Evolutionary conservation across 768 basidiomycete species (phyloP).

Genomic region (Tephrocybe rancida): DNA sequence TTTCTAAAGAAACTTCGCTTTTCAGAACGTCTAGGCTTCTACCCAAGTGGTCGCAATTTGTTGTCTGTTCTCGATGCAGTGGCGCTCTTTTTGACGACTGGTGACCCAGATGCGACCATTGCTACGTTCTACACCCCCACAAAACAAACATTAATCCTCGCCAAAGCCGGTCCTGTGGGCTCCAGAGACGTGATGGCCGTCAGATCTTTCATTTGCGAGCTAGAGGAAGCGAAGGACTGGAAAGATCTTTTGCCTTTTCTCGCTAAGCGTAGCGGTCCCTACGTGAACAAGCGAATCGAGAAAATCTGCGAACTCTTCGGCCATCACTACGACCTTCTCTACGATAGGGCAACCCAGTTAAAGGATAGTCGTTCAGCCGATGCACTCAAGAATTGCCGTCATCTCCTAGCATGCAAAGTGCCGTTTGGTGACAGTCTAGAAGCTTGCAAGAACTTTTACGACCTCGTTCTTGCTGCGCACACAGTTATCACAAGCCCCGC

Average conservation of each 20-base stretch:
- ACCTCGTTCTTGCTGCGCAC: neutral
- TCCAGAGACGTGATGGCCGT: neutral
- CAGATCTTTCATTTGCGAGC: neutral
- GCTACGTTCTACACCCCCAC: neutral
- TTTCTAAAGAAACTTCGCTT: neutral
- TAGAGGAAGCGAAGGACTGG: neutral
- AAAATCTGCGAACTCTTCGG: neutral
- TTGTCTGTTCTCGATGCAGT: neutral
- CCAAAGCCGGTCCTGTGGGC: neutral
- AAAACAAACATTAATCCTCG: neutral
- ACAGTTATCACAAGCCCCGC: neutral
- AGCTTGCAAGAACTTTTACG: neutral
- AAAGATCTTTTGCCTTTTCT: neutral
- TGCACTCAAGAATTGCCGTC: neutral
- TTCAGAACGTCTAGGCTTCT: neutral
- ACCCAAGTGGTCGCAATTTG: neutral
- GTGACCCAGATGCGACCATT: neutral
- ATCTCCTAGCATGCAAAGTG: neutral
- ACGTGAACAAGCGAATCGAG: neutral
- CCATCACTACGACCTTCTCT: neutral
- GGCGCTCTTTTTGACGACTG: neutral
- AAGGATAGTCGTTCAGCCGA: neutral
- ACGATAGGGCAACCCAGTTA: neutral
- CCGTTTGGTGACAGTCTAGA: neutral
- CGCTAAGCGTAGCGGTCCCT: neutral